Base-by-base conservation (phyloP, 345 rosid species). In the Salix dunnii region DNA sequence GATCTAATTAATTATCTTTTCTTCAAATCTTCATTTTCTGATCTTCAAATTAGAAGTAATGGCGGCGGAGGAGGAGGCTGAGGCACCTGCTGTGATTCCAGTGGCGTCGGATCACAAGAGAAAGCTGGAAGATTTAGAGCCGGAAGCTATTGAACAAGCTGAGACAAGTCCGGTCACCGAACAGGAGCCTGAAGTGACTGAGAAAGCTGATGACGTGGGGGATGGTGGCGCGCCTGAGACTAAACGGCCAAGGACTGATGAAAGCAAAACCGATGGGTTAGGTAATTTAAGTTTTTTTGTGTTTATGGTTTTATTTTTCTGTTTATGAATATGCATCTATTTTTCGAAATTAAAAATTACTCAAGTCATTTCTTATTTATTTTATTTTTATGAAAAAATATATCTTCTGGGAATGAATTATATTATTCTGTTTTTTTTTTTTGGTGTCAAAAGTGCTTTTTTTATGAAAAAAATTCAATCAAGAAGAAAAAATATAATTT, bases 41-140 rank as follows among this genome's bases (percentile, higher is more conserved):
- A 42, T 38, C 27, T 67, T 67, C n/a, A n/a, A n/a, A n/a, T n/a
- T n/a, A 11, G 21, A 31, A 42, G 30, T 6, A 48, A 91, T 91
- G 94, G 87, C 91, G 68, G 97, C 88, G 77, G 92, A 90, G 81
- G 92, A 90, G 81, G 95, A 85, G 72, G 85, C 85, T 27, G 86
- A 77, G n/a, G 80, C 68, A 35, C 74, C 83, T 51, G 43, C 48
- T 5, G 68, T 60, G 63, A 20, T 33, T 17, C 79, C 33, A 46
- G 75, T 65, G 74, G 84, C n/a, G 38, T 27, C 81, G 70, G 95
- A 93, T 85, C 90, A 83, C 82, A 93, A 93, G 82, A 87, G 98
- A 78, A 93, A 93, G 88, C 90, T 89, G 49, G 89, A 87, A 10
- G 92, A 83, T 11, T 27, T 88, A 51, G 89, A 90, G 75, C 68